Percentiles rank a stretch among this genome's conserved stretches.
Evolutionary conservation across 2,329 filamentous ascomycete species (phyloP).

Genomic region (Lachnellula arida): DNA sequence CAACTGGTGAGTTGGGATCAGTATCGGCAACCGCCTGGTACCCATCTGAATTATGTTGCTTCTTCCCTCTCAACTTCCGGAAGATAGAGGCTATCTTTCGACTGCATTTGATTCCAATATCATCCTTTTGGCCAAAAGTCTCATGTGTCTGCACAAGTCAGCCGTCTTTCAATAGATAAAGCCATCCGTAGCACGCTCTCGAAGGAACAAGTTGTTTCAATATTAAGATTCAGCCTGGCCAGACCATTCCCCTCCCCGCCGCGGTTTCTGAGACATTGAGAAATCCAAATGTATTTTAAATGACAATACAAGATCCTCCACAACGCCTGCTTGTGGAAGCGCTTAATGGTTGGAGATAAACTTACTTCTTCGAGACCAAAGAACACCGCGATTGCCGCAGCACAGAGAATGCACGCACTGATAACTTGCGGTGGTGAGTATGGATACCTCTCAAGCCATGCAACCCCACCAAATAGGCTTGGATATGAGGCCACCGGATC

Average conservation of each 20-base stretch:
- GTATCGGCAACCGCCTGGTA: constrained; percentile 8
- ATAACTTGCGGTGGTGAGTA: constrained; percentile 41
- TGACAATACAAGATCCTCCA: not conserved
- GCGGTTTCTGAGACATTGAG: no score
- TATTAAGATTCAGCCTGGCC: no score
- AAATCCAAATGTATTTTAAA: no score
- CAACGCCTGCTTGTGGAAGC: no score
- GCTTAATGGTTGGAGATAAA: not conserved
- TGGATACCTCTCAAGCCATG: constrained; percentile 39
- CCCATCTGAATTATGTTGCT: not conserved
- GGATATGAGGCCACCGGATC: constrained; percentile 40
- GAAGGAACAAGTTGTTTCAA: not conserved
- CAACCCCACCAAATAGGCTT: constrained; percentile 35
- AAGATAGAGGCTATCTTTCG: constrained; percentile 16
- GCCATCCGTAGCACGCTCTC: not conserved
- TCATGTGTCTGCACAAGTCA: constrained; percentile 34
- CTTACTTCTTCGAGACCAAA: constrained; percentile 33
- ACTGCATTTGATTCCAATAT: constrained; percentile 27
- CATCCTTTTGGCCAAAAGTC: constrained; percentile 29
- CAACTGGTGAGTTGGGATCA: constrained; percentile 5
- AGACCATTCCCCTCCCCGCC: no score
- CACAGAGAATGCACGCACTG: constrained; percentile 34
- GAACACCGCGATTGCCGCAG: constrained; percentile 32
- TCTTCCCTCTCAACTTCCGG: constrained; percentile 7
- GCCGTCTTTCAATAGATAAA: not conserved